Evolutionary conservation across 1,284 basidiomycete species (phyloP), one percentile per base, ranked within the genome.

Genomic region (Melampsora larici-populina): DNA sequence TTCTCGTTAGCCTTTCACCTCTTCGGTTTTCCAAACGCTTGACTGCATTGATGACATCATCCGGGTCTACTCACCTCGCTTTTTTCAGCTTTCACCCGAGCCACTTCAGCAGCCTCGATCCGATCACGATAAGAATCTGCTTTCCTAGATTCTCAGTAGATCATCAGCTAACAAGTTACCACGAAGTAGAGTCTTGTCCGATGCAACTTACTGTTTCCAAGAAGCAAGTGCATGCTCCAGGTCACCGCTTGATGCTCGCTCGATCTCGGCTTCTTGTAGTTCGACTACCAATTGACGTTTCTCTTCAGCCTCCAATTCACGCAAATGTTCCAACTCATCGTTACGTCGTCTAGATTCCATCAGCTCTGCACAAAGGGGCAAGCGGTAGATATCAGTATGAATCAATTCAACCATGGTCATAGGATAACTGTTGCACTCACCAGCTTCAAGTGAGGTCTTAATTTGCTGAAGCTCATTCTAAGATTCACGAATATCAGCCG

Each of bases 71-170:
- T 86, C 4, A 87, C 86, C 83, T 91, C 91, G 9, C 88, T 88
- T 58, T 90, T 88, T 65, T 88, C 87, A 26, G 88, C 86, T 80
- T 89, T 91, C 7, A 88, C 89, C 65, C 87, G 86, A 1, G 88
- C 88, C 72, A 91, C 88, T 81, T 92, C 91, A 4, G 89, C 87
- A 24, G 88, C 88, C 83, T 92, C 90, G 36, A 91, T 86, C n/a
- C 87, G 87, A 73, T 87, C 86, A 58, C 88, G 87, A 78, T 89
- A 89, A 0, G 86, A 85, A 65, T 87, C 86, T 40, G 88, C 87
- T 82, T 91, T 91, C 77, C 79, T 75, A 60, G 7, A 88, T 86
- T 80, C 18, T 11, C n/a, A 3, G 55, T 29, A 24, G 24, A 62
- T 8, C 26, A 33, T n/a, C 43, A 33, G 8, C 66, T 31, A 13